Evolutionary conservation across 192 early-diverging fungal genomes (phyloP).

Genomic region (Thamnidium elegans): DNA sequence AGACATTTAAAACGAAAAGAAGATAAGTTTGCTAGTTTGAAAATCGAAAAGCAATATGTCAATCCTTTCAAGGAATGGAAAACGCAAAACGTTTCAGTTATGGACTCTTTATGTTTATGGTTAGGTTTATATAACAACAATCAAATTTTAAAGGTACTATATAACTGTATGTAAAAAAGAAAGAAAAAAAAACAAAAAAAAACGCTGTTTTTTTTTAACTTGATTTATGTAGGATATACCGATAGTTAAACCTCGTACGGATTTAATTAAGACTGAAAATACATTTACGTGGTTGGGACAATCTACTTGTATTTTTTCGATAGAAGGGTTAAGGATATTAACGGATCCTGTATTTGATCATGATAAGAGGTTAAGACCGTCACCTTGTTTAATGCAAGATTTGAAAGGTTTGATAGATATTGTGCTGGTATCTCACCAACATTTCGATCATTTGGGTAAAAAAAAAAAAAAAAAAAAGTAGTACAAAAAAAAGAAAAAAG

Average conservation of each 20-base stretch:
- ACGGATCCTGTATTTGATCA: conserved; percentile 54
- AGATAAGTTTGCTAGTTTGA: conserved; percentile 32
- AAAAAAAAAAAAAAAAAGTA: not conserved
- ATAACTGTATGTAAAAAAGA: too few relatives aligned
- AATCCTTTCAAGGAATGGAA: conserved; percentile 62
- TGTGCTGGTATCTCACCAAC: conserved; percentile 48
- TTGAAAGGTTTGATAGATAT: conserved; percentile 42
- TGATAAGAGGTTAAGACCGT: conserved; percentile 40
- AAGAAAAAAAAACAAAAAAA: too few relatives aligned
- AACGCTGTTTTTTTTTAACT: not conserved
- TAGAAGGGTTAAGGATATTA: conserved; percentile 52
- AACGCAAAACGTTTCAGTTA: conserved; percentile 23
- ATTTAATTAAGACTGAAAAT: not conserved
- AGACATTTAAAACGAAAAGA: conserved; percentile 22
- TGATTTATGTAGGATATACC: not conserved
- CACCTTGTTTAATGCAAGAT: conserved; percentile 40
- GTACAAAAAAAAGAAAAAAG: too few relatives aligned
- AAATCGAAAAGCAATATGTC: conserved; percentile 46
- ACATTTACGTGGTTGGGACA: conserved; percentile 44
- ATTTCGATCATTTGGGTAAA: conserved; percentile 48
- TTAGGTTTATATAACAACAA: conserved; percentile 2
- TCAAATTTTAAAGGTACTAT: not conserved
- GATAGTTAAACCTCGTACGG: conserved; percentile 10
- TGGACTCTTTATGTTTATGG: conserved; percentile 23
- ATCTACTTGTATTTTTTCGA: conserved; percentile 53